A percentile compares a stretch with the other conserved stretches of the same genome.
These are phyloP conservation scores for Funneliformis caledonium DNA, from an alignment of 371 early-diverging fungal species.

Conservation along the genomic window DNA sequence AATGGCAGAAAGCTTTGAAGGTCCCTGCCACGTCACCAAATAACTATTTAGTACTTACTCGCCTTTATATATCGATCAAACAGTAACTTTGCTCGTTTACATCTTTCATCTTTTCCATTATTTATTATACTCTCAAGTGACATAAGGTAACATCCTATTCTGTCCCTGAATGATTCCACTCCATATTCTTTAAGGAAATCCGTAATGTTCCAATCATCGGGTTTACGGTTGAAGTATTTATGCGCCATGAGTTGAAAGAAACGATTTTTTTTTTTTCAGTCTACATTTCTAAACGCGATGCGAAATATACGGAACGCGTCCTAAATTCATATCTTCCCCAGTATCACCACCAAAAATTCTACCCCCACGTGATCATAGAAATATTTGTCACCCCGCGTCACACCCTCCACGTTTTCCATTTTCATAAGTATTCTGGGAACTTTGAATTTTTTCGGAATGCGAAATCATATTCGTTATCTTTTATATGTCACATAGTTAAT, in stretches of 20 bases:
- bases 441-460: too few species aligned
- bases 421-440: too few species aligned
- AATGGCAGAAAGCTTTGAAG: constrained; percentile 11
- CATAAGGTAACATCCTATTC: constrained; percentile 17
- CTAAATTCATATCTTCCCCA: too few species aligned
- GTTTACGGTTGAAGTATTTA: constrained; percentile 24
- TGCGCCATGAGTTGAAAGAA: background rate
- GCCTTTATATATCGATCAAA: constrained; percentile 19
- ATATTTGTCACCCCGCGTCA: too few species aligned
- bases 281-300: too few species aligned
- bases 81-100: background rate
- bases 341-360: too few species aligned
- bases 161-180: background rate
- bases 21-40: constrained; percentile 21
- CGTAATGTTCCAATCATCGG: constrained; percentile 20
- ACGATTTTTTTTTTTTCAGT: too few species aligned
- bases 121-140: constrained; percentile 11
- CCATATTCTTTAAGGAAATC: constrained; percentile 27
- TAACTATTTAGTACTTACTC: background rate
- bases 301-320: too few species aligned
- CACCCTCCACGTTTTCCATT: too few species aligned
- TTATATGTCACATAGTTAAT: too few species aligned
- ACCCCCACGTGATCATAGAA: too few species aligned
- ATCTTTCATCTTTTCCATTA: constrained; percentile 5
- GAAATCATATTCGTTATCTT: too few species aligned